phyloP scores from a whole-genome alignment of 441 rosid species.

The Eutrema salsugineum region DNA sequence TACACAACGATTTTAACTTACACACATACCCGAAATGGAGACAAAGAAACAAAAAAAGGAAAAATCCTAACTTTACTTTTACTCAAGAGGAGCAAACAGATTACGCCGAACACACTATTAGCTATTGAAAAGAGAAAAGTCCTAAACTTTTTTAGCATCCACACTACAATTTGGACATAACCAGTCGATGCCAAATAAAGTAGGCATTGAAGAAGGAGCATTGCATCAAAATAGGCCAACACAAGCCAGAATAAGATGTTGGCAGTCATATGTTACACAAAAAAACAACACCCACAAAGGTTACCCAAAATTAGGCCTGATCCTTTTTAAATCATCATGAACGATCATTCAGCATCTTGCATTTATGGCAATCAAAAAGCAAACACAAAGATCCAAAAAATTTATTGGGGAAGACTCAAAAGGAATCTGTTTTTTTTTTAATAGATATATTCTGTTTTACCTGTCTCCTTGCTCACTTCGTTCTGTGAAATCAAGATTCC shows the following conservation, averaged over 20 bases:
- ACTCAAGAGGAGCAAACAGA: slow-evolving; percentile 5
- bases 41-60: not conserved
- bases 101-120: not conserved
- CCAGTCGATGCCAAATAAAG: not conserved
- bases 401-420: not conserved
- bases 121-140: not conserved
- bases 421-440: not conserved
- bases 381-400: not conserved
- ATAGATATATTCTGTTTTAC: slow-evolving; percentile 25
- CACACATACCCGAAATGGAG: slow-evolving; percentile 8
- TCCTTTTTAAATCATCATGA: not conserved
- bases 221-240: slow-evolving; percentile 8
- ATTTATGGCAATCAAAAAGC: no score
- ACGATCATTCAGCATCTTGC: no score
- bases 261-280: not conserved
- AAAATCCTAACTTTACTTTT: not conserved
- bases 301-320: not conserved
- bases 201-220: slow-evolving; percentile 16
- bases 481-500: slow-evolving; percentile 61
- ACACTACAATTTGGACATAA: not conserved
- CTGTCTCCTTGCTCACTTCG: slow-evolving; percentile 61
- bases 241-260: not conserved
- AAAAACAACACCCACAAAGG: not conserved
- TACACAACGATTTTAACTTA: not conserved
- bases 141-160: not conserved